phyloP scores from a whole-genome alignment of 768 basidiomycete species.

The Amanita inopinata region DNA sequence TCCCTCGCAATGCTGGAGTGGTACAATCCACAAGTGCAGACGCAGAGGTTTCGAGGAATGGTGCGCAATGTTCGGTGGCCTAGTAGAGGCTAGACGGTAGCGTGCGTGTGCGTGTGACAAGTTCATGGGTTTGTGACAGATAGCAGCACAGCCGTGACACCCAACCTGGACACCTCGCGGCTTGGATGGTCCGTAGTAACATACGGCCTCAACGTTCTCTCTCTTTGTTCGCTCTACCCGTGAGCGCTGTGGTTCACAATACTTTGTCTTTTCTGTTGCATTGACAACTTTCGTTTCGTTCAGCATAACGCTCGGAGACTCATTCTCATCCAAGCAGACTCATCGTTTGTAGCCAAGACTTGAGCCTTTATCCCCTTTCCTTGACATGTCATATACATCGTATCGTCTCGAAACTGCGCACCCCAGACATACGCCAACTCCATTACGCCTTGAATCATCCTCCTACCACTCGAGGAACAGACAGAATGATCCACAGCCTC shows the following conservation, averaged over 20 bases:
- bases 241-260: background rate
- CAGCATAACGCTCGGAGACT: background rate
- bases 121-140: background rate
- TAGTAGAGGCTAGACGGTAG: too few relatives aligned
- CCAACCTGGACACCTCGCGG: background rate
- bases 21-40: too few relatives aligned
- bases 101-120: too few relatives aligned
- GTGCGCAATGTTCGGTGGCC: too few relatives aligned
- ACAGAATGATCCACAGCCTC: constrained; percentile 44
- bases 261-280: background rate
- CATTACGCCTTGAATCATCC: constrained; percentile 44
- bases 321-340: background rate
- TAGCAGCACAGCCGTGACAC: background rate
- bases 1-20: too few relatives aligned
- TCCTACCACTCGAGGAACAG: constrained; percentile 31
- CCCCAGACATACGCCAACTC: constrained; percentile 50
- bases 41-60: too few relatives aligned
- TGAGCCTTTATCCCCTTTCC: background rate
- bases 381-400: constrained; percentile 39
- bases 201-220: constrained; percentile 6
- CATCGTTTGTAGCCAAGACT: background rate
- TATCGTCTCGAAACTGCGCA: constrained; percentile 59
- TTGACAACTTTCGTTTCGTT: background rate
- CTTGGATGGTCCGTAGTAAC: constrained; percentile 7
- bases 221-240: background rate